phyloP scores from a whole-genome alignment of 176 grass and related monocot genomes.

The Raddia distichophylla region DNA sequence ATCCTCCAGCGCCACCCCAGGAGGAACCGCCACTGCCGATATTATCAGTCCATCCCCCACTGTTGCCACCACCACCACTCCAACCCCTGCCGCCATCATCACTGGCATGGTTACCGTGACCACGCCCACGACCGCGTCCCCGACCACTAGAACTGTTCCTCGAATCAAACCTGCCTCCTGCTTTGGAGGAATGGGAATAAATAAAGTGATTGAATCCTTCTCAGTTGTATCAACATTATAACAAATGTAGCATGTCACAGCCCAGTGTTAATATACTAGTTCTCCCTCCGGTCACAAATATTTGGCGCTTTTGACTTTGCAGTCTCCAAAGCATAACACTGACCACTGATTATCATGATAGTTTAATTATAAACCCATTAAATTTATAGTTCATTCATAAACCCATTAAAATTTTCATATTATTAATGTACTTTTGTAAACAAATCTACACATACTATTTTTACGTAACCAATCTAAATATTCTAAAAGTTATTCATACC shows the following conservation, averaged over 20 bases:
- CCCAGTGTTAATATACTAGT: neutral
- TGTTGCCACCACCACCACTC: conserved; percentile 37
- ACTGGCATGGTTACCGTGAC: conserved; percentile 55
- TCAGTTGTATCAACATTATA: neutral
- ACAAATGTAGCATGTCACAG: conserved; percentile 3
- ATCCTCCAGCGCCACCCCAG: conserved; percentile 30
- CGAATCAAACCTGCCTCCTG: conserved; percentile 85
- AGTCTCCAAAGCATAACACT: too few species aligned
- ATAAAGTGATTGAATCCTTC: neutral
- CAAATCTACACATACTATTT: too few species aligned
- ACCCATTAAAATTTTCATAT: too few species aligned
- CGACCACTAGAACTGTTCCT: conserved; percentile 66
- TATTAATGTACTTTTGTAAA: too few species aligned
- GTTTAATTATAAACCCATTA: too few species aligned
- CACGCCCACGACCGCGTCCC: conserved; percentile 47
- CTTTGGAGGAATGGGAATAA: conserved; percentile 20
- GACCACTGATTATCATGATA: too few species aligned
- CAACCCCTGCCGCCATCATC: conserved; percentile 51
- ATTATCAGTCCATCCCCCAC: conserved; percentile 53
- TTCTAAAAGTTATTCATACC: too few species aligned
- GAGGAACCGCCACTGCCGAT: conserved; percentile 36
- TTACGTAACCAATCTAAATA: too few species aligned
- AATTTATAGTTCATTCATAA: too few species aligned
- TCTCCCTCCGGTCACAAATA: too few species aligned
- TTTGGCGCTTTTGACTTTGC: too few species aligned